Conservation (phyloP, 768 basidiomycete species). For the Calvatia gigantea region DNA sequence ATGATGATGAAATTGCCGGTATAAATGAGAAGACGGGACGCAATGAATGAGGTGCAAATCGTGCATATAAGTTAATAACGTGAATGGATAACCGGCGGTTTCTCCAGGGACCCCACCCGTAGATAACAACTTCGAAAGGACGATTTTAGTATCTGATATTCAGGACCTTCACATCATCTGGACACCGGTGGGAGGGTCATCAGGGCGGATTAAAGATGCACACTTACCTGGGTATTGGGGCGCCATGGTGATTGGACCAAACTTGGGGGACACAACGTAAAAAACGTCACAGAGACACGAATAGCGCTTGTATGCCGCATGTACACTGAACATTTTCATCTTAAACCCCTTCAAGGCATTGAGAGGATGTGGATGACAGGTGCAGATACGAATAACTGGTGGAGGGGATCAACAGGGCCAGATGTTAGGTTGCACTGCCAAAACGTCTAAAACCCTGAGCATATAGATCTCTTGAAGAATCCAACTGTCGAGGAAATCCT, state of each 20-base stretch:
- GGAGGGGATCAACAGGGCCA: slow-evolving; percentile 1
- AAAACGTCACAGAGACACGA: neutral
- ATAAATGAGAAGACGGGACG: neutral
- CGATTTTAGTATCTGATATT: neutral
- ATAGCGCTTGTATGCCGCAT: neutral
- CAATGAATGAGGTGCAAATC: neutral
- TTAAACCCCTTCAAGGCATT: neutral
- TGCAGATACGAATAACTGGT: neutral
- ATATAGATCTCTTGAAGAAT: slow-evolving; percentile 5
- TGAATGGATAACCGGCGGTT: neutral
- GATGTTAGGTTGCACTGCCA: neutral
- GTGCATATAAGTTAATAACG: neutral
- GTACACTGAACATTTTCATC: neutral
- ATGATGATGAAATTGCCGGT: neutral
- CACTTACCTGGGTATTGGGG: slow-evolving; percentile 7
- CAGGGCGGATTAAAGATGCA: neutral
- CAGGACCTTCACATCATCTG: neutral
- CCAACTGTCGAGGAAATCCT: neutral
- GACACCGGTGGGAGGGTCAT: neutral
- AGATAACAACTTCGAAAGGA: neutral
- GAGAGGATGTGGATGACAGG: neutral
- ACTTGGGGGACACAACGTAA: neutral
- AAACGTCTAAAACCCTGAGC: neutral
- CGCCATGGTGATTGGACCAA: neutral
- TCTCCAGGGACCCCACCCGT: neutral